Base-by-base conservation (phyloP, 306 rosid species). In the Amphicarpaea edgeworthii region DNA sequence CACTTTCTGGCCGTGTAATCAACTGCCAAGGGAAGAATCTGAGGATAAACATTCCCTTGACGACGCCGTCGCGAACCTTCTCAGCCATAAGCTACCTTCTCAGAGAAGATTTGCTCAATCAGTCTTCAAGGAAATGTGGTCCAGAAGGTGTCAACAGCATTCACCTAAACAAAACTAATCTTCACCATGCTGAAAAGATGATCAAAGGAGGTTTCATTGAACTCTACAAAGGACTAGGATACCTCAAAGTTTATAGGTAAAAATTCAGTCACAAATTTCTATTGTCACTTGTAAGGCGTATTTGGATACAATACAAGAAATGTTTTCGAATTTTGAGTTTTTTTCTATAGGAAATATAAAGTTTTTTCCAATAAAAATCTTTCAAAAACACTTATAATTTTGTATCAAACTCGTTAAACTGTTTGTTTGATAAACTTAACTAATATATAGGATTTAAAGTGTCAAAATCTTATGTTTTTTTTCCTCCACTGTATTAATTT, bases 161-260 rank as follows among this genome's bases (percentile, higher is more conserved):
- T 65, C 90, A 88, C 23, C 66, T 96, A 53, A 96, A 90, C 83
- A 89, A 80, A 73, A 84, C 90, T 0, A 90, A 88, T 84, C 65
- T 96, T 81, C 92, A 87, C 76, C 96, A 88, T 81, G 99, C 99
- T 40, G 97, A 90, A 76, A 96, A 96, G 73, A 96, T 96, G 98
- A 96, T 96, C 75, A 89, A 79, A 81, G 90, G 96, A 66, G 99
- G 97, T 28, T 91, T 92, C 66, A 71, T 96, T 81, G 99, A 96
- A 77, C 98, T 96, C 76, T 93, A 96, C 24, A 96, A 92, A 23
- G 99, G 97, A 12, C 71, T 96, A 45, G 97, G 96, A 24, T 96
- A 92, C 76, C 96, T 96, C 87, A 88, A 90, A 79, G 89, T 87
- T 83, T 96, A 89, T 75, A 88, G 99, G 99, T 92, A 88, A 41